A percentile compares a stretch with the other conserved stretches of the same genome.
phyloP scores from a whole-genome alignment of 108 stramenopile species.

The Fragilaria radians region DNA sequence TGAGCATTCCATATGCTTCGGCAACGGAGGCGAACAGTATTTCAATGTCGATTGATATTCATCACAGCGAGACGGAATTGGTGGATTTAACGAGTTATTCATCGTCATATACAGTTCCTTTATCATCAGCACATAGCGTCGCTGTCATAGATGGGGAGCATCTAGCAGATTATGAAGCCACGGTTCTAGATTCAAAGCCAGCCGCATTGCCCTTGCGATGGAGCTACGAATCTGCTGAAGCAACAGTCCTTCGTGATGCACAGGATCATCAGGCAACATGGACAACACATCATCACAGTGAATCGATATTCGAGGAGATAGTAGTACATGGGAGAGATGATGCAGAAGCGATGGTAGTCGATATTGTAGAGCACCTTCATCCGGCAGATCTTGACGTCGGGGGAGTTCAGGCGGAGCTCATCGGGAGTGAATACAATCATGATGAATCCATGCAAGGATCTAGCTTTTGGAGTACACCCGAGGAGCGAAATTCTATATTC shows the following conservation, averaged over 20 bases:
- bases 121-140: background rate
- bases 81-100: background rate
- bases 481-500: too few relatives aligned
- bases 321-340: background rate
- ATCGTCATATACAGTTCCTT: background rate
- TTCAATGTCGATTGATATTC: too few relatives aligned
- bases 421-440: constrained; percentile 13
- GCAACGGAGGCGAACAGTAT: too few relatives aligned
- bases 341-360: constrained; percentile 25
- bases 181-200: background rate
- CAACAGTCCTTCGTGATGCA: background rate
- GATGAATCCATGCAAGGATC: constrained; percentile 9
- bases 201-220: background rate
- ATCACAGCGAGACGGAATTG: background rate
- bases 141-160: background rate
- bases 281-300: background rate
- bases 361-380: constrained; percentile 11
- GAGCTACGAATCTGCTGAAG: background rate
- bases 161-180: background rate
- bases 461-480: background rate
- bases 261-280: background rate
- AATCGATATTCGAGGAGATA: background rate
- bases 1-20: too few relatives aligned
- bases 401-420: constrained; percentile 23
- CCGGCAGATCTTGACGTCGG: constrained; percentile 1